Evolutionary conservation across 176 grass and related monocot genomes (phyloP), one percentile per base, ranked within the genome.

Genomic region (Aegilops sharonensis): DNA sequence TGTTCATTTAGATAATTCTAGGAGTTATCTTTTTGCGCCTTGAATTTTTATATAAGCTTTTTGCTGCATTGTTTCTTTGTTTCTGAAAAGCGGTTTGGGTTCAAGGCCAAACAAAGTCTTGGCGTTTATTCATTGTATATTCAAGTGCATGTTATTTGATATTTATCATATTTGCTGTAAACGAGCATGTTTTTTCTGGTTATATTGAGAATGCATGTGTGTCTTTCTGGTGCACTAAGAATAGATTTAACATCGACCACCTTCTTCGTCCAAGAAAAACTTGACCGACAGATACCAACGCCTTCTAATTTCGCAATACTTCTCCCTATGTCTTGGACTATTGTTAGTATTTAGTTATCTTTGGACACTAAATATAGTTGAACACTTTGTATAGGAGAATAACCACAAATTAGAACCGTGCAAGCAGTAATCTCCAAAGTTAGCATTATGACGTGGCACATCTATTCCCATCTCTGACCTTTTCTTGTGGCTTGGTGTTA

Each of bases 341-440:
- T 78, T 72, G 11, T 37, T 89, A 78, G 65, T 52, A 15, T 31
- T 29, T 48, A 67, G 10, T 42, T 83, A 71, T 61, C 45, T 18
- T 88, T 83, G 32, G 43, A 34, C 42, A 39, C 88, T n/a, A 76
- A 81, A 47, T 85, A 85, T 81, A 68, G 62, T 59, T 24, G 4
- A 77, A 21, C 59, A 68, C 32, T 80, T 72, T 72, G 32, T 85
- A 70, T 80, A 66, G 77, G 78, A 81, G 34, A 57, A 75, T 67
- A 89, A 59, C n/a, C 5, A 57, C 70, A 89, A 75, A 81, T 43
- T 66, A 64, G 59, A 84, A 79, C 69, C 77, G 57, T 61, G 77
- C 2, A 32, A 83, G 40, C 42, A 80, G 61, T 67, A 43, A 20
- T 10, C 43, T 42, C 43, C 68, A 75, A 85, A 85, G 45, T 75